phyloP scores from a whole-genome alignment of 2,329 filamentous ascomycete species.

The Monosporascus sp. region DNA sequence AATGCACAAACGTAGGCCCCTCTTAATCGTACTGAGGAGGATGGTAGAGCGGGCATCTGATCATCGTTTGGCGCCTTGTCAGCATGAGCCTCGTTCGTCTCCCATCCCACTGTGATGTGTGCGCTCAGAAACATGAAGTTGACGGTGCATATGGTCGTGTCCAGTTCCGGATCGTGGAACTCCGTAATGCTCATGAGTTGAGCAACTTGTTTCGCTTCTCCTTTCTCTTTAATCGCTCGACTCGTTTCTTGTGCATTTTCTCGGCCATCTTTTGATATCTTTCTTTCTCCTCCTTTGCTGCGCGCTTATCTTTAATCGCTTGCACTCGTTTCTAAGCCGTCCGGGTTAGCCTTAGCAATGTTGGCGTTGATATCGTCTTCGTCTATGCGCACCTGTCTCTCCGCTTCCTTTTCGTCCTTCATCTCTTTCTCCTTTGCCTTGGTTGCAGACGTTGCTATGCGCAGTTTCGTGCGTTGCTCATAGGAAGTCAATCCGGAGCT shows the following conservation, averaged over 20 bases:
- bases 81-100: too few species aligned
- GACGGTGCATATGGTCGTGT: not conserved
- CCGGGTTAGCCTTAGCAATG: slow-evolving; percentile 3
- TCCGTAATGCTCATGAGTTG: slow-evolving; percentile 49
- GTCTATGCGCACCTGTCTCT: slow-evolving; percentile 59
- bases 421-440: slow-evolving; percentile 94
- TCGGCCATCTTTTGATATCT: slow-evolving; percentile 90
- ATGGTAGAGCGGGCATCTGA: not conserved
- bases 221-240: slow-evolving; percentile 87
- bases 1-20: not conserved
- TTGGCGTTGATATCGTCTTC: not conserved
- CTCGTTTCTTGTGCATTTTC: slow-evolving; percentile 95
- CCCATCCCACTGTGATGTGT: too few species aligned
- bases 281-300: slow-evolving; percentile 87
- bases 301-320: slow-evolving; percentile 77
- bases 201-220: slow-evolving; percentile 93
- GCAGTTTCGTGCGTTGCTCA: slow-evolving; percentile 67
- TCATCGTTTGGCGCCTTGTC: too few species aligned
- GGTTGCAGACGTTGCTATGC: slow-evolving; percentile 65
- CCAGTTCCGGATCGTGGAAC: not conserved
- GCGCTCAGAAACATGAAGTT: not conserved
- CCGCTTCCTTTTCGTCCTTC: slow-evolving; percentile 92
- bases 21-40: not conserved
- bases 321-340: slow-evolving; percentile 63
- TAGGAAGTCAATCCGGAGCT: slow-evolving; percentile 73